Conservation (phyloP, 495 filamentous ascomycete genomes). For the Hypoxylon trugodes region DNA sequence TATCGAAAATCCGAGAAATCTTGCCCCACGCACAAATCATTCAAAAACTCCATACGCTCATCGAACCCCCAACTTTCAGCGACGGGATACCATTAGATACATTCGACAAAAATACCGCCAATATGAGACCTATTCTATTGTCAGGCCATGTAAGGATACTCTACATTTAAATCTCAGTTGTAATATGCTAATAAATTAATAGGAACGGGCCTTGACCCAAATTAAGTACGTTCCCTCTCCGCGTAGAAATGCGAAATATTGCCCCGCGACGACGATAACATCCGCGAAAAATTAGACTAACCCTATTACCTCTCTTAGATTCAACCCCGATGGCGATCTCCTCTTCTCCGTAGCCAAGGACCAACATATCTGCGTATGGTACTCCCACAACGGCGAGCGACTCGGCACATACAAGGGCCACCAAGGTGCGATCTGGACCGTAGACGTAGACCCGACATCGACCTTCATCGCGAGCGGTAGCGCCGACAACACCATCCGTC, state of each 20-base stretch:
- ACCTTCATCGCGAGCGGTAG: constrained; percentile 93
- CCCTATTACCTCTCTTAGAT: constrained; percentile 56
- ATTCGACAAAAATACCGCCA: constrained; percentile 43
- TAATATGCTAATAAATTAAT: constrained; percentile 45
- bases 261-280: constrained; percentile 34
- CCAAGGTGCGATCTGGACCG: constrained; percentile 97
- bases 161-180: constrained; percentile 37
- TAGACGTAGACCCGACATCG: constrained; percentile 95
- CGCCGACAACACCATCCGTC: constrained; percentile 95
- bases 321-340: constrained; percentile 95
- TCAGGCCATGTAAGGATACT: constrained; percentile 78
- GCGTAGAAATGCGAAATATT: constrained; percentile 11
- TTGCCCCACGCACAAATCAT: constrained; percentile 45
- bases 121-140: constrained; percentile 94
- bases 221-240: constrained; percentile 73
- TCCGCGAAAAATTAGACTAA: too few species aligned
- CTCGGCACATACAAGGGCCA: constrained; percentile 96
- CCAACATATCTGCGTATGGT: constrained; percentile 96
- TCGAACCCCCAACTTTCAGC: constrained; percentile 31
- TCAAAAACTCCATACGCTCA: constrained; percentile 45
- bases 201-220: constrained; percentile 95
- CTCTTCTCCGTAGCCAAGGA: constrained; percentile 98
- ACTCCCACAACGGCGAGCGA: constrained; percentile 90
- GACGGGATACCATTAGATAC: constrained; percentile 36
- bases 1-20: constrained; percentile 38